Evolutionary conservation across 2,329 filamentous ascomycete genomes (phyloP), one percentile per base, ranked within the genome.

Genomic region (Pseudovirgaria hyperparasitica): DNA sequence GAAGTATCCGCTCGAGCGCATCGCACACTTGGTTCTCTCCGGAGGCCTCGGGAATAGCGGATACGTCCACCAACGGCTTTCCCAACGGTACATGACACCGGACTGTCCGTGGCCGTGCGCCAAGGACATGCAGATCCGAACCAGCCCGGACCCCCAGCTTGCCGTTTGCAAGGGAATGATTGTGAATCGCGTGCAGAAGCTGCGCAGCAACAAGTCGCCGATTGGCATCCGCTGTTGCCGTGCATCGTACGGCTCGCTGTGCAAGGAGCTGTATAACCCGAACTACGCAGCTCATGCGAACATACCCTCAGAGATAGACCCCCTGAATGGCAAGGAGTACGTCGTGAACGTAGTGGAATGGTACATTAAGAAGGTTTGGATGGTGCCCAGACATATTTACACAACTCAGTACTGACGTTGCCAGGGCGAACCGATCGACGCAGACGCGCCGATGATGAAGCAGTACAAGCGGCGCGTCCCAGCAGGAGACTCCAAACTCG

Each of bases 81-180:
- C 42, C 18, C 39, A 39, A 6, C 45, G 49, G 15, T 60, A 58
- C 27, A 39, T 44, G 6, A 19, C 24, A 5, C 32, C 37, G 15
- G 29, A 31, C 1, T 41, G 29, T 16, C 29, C 29, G 9, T 36
- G 41, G 10, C 39, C 42, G 2, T 46, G 49, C 11, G 41, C 43
- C 5, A 33, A 28, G 5, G 37, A 31, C 2, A 41, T 53, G 12
- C 36, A 29, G 13, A 42, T 56, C 1, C 41, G 50, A 4, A 44
- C 55, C 10, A 46, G 50, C 2, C 57, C 60, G 6, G 66, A 70
- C 23, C 65, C 67, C 0, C 64, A 70, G 29, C 59, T 71, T 0
- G 64, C 66, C 5, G 65, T 70, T 2, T 64, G 65, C 22, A 65
- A 65, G 33, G 66, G 67, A 0, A 45, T 70, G 3, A 58, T 70